Evolutionary conservation across 768 basidiomycete species (phyloP).

Genomic region (Agrocybe chaxingu): DNA sequence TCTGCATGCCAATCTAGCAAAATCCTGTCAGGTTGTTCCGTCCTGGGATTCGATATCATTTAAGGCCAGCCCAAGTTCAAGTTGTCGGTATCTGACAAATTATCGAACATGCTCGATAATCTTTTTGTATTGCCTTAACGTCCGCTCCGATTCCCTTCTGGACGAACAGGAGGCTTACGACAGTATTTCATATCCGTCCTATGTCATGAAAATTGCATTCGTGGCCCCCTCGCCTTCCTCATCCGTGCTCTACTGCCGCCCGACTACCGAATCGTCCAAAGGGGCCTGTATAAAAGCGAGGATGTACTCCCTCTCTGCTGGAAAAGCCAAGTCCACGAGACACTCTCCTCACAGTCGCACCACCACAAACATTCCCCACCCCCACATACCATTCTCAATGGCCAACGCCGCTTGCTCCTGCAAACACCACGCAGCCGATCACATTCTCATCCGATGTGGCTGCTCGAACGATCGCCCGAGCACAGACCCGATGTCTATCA

Average conservation of each 20-base stretch:
- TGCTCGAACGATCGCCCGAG: conserved; percentile 23
- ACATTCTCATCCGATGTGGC: conserved; percentile 24
- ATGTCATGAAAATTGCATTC: conserved; percentile 5
- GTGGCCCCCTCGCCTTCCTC: conserved; percentile 12
- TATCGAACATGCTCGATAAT: conserved; percentile 13
- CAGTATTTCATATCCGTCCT: conserved; percentile 19
- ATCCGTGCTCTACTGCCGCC: conserved; percentile 5
- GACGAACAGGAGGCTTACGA: conserved; percentile 14
- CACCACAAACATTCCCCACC: background rate
- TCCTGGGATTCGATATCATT: conserved; percentile 10
- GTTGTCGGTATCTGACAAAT: conserved; percentile 6
- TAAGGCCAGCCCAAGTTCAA: conserved; percentile 2
- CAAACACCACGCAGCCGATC: conserved; percentile 14
- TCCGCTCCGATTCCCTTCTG: conserved; percentile 7
- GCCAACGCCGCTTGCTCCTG: conserved; percentile 17
- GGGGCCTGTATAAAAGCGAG: conserved; percentile 1
- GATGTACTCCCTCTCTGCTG: background rate
- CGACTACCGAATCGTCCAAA: background rate
- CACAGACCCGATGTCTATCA: conserved; percentile 18
- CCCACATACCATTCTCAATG: conserved; percentile 2
- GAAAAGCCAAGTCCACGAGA: background rate
- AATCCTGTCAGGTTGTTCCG: background rate
- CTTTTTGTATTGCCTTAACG: conserved; percentile 10
- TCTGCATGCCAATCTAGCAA: conserved; percentile 1
- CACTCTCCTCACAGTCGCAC: background rate